Evolutionary conservation across 148 eudicot species (phyloP).

Genomic region (Heliosperma pusillum): DNA sequence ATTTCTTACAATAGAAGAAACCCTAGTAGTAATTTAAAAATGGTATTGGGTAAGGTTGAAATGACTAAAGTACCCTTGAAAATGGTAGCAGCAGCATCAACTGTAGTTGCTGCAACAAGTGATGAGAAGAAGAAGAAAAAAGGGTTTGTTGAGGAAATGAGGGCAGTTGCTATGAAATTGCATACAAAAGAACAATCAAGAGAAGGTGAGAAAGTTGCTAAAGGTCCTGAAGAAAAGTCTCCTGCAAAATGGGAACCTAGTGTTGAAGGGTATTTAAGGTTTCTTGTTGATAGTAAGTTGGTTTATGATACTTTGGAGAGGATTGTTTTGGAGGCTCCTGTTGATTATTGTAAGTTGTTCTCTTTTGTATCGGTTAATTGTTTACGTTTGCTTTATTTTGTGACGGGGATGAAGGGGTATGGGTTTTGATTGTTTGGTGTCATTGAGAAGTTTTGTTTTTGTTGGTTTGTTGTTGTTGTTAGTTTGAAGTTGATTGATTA

Average conservation of each 20-base stretch:
- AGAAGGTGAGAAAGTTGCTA: conserved; percentile 71
- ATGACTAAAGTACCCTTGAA: not conserved
- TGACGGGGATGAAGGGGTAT: no score
- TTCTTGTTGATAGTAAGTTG: conserved; percentile 79
- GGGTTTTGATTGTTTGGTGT: no score
- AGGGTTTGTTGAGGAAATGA: conserved; percentile 98
- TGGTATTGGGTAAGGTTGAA: conserved; percentile 27
- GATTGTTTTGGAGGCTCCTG: conserved; percentile 63
- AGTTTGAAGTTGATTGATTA: not conserved
- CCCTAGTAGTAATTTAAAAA: conserved; percentile 10
- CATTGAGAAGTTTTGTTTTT: no score
- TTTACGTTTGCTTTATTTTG: no score
- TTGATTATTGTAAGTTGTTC: conserved; percentile 65
- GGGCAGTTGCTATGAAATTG: conserved; percentile 86
- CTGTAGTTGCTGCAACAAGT: conserved; percentile 31
- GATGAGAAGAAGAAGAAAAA: conserved; percentile 55
- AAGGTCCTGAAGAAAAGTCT: conserved; percentile 51
- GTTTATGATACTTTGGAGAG: conserved; percentile 40
- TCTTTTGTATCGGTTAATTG: no score
- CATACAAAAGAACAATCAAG: conserved; percentile 78
- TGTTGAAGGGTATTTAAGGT: conserved; percentile 84
- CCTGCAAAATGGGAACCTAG: conserved; percentile 78
- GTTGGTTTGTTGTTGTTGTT: no score
- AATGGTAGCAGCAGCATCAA: conserved; percentile 22
- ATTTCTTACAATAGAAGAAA: conserved; percentile 3